phyloP scores from a whole-genome alignment of 164 flowering plant species.

The Tetracentron sinense region DNA sequence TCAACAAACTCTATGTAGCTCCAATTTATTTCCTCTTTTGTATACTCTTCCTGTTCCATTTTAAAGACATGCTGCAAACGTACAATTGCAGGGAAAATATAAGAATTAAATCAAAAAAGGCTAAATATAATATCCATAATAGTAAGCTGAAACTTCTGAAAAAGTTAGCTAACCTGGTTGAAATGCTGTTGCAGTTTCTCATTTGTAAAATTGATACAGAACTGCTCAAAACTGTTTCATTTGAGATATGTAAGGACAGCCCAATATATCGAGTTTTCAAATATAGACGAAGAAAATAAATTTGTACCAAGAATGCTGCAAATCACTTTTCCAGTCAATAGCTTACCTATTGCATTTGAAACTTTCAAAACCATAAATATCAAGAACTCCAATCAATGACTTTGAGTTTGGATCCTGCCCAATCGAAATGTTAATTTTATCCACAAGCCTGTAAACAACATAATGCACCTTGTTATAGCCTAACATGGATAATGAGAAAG shows the following conservation, averaged over 20 bases:
- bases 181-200: constrained; percentile 97
- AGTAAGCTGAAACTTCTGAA: background rate
- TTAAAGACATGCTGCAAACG: constrained; percentile 87
- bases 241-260: constrained; percentile 11
- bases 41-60: no score
- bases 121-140: background rate
- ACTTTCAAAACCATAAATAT: constrained; percentile 98
- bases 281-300: no score
- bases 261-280: no score
- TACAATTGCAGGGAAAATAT: no score
- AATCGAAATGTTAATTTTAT: no score
- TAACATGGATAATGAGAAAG: background rate
- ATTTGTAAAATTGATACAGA: no score
- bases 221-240: constrained; percentile 85
- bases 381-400: constrained; percentile 92
- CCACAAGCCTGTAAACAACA: constrained; percentile 70
- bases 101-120: constrained; percentile 3
- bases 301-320: no score
- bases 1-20: constrained; percentile 96
- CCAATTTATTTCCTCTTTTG: constrained; percentile 90
- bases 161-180: constrained; percentile 66
- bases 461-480: constrained; percentile 4
- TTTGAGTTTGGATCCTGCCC: constrained; percentile 96
- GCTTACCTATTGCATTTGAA: constrained; percentile 86
- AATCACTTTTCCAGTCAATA: background rate